These are phyloP conservation scores for Sclerotinia spermophila DNA, from an alignment of 2,329 filamentous ascomycete species.

Conservation along the genomic window DNA sequence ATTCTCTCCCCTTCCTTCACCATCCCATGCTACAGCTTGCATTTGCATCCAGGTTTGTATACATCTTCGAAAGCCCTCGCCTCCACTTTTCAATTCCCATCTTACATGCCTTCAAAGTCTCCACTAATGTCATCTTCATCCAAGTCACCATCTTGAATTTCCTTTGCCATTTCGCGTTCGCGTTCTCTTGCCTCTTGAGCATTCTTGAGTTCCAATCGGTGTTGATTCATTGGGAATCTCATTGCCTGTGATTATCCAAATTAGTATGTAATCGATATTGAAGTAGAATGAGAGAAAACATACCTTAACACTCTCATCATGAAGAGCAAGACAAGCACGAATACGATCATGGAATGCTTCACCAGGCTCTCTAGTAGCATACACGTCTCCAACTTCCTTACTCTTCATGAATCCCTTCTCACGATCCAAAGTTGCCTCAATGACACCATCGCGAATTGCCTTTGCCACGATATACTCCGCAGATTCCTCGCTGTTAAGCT, in stretches of 20 bases:
- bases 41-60: constrained; percentile 11
- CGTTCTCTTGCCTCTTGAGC: constrained; percentile 96
- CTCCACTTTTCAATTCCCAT: constrained; percentile 17
- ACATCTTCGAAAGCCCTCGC: constrained; percentile 7
- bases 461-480: constrained; percentile 99
- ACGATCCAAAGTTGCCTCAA: constrained; percentile 90
- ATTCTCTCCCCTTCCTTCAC: background rate
- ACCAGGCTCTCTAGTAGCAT: constrained; percentile 90
- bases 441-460: constrained; percentile 95
- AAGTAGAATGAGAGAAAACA: constrained; percentile 30
- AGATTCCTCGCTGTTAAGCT: constrained; percentile 91
- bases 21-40: background rate
- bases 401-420: constrained; percentile 98
- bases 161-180: constrained; percentile 95
- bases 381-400: constrained; percentile 93
- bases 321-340: constrained; percentile 80
- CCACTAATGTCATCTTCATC: constrained; percentile 95
- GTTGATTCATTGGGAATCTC: constrained; percentile 99
- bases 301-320: constrained; percentile 98
- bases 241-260: constrained; percentile 63
- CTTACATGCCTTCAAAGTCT: constrained; percentile 93
- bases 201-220: constrained; percentile 94
- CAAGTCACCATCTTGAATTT: constrained; percentile 96
- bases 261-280: constrained; percentile 5
- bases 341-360: constrained; percentile 99